These are phyloP conservation scores for Saccharomycopsis sp. DNA, from an alignment of 805 yeast species.

Conservation along the genomic window DNA sequence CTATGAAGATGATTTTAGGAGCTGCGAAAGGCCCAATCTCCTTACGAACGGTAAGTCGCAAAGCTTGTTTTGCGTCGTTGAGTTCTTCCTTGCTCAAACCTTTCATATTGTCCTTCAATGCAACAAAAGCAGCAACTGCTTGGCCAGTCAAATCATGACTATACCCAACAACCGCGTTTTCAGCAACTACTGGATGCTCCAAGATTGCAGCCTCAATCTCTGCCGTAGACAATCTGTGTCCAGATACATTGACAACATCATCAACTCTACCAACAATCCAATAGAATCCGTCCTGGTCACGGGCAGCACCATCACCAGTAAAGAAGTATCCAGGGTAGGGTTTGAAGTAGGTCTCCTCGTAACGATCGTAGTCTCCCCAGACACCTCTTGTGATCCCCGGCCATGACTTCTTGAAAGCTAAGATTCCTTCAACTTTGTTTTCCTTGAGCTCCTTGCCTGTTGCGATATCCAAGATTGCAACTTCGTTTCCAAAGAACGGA, in stretches of 20 bases:
- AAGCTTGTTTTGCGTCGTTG: constrained; percentile 50
- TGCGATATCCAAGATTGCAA: constrained; percentile 67
- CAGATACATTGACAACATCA: constrained; percentile 82
- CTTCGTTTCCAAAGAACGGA: constrained; percentile 76
- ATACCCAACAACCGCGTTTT: constrained; percentile 79
- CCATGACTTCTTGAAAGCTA: constrained; percentile 67
- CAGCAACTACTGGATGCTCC: constrained; percentile 65
- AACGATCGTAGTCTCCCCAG: constrained; percentile 68
- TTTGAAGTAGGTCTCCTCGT: constrained; percentile 70
- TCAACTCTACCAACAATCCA: constrained; percentile 87
- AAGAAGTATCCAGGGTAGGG: constrained; percentile 80
- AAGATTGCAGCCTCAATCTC: constrained; percentile 80
- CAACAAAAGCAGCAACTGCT: constrained; percentile 77
- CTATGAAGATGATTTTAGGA: constrained; percentile 66
- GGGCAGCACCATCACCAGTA: constrained; percentile 87
- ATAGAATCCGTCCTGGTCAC: constrained; percentile 76
- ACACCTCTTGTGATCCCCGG: constrained; percentile 81
- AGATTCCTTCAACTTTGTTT: constrained; percentile 71
- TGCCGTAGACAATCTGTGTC: constrained; percentile 83
- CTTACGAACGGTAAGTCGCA: constrained; percentile 63
- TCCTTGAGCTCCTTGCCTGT: constrained; percentile 61
- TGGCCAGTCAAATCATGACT: constrained; percentile 81
- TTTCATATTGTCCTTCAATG: constrained; percentile 47
- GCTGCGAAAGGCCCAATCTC: constrained; percentile 87
- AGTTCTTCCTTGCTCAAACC: constrained; percentile 35